phyloP scores from a whole-genome alignment of 2,329 filamentous ascomycete genomes.

The Claviceps sp. region DNA sequence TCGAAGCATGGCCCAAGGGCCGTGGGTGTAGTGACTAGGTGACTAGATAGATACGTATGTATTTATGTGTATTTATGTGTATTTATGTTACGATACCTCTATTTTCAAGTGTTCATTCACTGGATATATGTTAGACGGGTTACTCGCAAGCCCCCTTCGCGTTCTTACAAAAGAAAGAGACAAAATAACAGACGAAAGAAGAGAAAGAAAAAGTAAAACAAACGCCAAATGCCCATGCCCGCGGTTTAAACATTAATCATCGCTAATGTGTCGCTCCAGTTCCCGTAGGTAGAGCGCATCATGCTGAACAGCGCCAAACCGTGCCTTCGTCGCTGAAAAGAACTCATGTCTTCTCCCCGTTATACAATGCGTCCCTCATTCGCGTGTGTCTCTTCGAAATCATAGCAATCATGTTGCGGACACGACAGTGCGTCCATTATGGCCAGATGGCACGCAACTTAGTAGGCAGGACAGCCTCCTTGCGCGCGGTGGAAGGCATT shows the following conservation, averaged over 20 bases:
- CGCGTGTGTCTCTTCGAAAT: not conserved
- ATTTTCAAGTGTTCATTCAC: not conserved
- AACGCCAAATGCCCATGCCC: not conserved
- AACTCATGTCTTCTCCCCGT: not conserved
- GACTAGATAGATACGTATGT: not conserved
- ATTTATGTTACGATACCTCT: not conserved
- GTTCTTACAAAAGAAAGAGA: not conserved
- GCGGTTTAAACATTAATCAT: not conserved
- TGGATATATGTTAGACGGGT: not conserved
- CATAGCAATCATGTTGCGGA: not conserved
- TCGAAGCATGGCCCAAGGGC: not conserved
- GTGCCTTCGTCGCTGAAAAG: not conserved
- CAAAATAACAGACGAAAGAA: not conserved
- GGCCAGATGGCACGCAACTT: slow-evolving; percentile 8
- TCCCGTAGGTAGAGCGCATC: not conserved
- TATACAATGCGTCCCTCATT: not conserved
- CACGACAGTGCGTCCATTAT: not conserved
- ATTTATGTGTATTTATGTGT: not conserved
- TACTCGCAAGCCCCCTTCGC: not conserved
- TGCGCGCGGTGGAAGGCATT: slow-evolving; percentile 58
- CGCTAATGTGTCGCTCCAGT: not conserved
- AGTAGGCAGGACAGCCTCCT: slow-evolving; percentile 43
- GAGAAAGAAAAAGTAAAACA: not conserved
- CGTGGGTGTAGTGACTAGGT: not conserved
- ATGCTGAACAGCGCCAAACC: not conserved